Evolutionary conservation across 768 basidiomycete genomes (phyloP).

Genomic region (Pleurotus cornucopiae): DNA sequence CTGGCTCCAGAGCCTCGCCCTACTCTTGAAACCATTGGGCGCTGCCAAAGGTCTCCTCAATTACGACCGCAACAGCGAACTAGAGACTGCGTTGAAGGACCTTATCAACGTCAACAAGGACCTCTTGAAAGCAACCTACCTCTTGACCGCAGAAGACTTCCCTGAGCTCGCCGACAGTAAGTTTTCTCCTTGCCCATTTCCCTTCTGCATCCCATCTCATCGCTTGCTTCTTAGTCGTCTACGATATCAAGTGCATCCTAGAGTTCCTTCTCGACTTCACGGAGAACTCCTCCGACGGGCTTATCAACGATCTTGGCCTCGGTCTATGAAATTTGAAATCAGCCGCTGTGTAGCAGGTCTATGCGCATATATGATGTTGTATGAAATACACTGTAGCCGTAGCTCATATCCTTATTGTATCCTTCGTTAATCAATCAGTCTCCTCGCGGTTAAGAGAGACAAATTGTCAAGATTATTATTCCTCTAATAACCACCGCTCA

Average conservation of each 20-base stretch:
- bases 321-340: neutral
- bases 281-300: slow-evolving; percentile 46
- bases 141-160: slow-evolving; percentile 28
- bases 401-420: neutral
- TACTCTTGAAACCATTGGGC: slow-evolving; percentile 28
- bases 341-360: slow-evolving; percentile 23
- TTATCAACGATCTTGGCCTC: slow-evolving; percentile 37
- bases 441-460: too few species aligned
- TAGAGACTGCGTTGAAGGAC: slow-evolving; percentile 49
- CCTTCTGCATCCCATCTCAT: neutral
- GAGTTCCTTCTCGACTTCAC: slow-evolving; percentile 44
- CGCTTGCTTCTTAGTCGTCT: slow-evolving; percentile 37
- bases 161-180: slow-evolving; percentile 32
- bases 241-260: slow-evolving; percentile 56
- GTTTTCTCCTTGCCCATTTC: neutral
- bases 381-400: slow-evolving; percentile 4
- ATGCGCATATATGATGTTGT: slow-evolving; percentile 14
- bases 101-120: slow-evolving; percentile 46
- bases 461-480: slow-evolving; percentile 21
- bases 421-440: too few species aligned
- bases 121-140: slow-evolving; percentile 26
- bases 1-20: neutral
- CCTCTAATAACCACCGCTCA: slow-evolving; percentile 65
- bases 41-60: slow-evolving; percentile 48
- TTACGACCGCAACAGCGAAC: slow-evolving; percentile 37